Percentiles rank a stretch among this genome's conserved stretches.
Conservation (phyloP, 129 eudicot genomes). For the Flaveria brownii region DNA sequence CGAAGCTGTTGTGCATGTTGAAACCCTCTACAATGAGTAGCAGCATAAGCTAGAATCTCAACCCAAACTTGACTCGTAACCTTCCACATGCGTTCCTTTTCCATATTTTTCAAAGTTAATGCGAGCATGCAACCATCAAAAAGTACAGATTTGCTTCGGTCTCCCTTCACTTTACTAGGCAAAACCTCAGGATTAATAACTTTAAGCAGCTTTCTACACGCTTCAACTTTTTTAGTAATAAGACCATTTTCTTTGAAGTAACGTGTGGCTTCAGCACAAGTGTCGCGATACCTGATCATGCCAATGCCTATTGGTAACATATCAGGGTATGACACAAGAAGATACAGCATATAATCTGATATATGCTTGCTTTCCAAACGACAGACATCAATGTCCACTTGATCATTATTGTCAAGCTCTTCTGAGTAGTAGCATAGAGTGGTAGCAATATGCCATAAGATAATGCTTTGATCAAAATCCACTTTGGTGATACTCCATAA, state of each 20-base stretch:
- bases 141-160: constrained; percentile 47
- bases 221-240: constrained; percentile 1
- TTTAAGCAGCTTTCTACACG: constrained; percentile 41
- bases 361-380: constrained; percentile 38
- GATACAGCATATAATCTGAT: constrained; percentile 44
- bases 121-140: constrained; percentile 48
- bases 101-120: constrained; percentile 5
- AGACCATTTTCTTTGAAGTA: constrained; percentile 31
- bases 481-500: constrained; percentile 33
- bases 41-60: constrained; percentile 51
- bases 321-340: constrained; percentile 42
- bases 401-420: constrained; percentile 14
- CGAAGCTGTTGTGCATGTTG: constrained; percentile 52
- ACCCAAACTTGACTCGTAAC: constrained; percentile 47
- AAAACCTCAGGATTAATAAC: constrained; percentile 36
- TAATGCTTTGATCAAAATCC: constrained; percentile 53
- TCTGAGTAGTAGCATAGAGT: constrained; percentile 51
- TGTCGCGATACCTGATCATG: constrained; percentile 47
- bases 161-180: constrained; percentile 52
- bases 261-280: constrained; percentile 47
- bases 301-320: constrained; percentile 57
- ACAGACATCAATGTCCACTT: not conserved
- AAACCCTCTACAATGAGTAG: constrained; percentile 44
- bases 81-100: constrained; percentile 32
- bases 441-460: constrained; percentile 36